These are phyloP conservation scores for Epichloe festucae DNA, from an alignment of 2,329 filamentous ascomycete species.

Conservation along the genomic window DNA sequence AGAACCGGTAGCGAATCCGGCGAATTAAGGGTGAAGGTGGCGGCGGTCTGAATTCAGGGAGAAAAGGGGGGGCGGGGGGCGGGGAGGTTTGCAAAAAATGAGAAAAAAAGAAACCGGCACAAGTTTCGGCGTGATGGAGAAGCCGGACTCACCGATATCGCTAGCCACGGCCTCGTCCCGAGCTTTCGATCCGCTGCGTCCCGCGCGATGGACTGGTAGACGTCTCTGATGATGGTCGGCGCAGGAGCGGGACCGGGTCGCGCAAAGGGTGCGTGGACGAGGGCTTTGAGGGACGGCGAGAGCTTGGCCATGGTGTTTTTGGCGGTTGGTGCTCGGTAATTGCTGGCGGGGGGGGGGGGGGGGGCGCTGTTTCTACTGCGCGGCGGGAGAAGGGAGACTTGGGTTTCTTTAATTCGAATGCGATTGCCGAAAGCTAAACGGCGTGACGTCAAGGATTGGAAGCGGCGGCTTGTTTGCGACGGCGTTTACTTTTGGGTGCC, in stretches of 20 bases:
- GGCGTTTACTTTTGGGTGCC: background rate
- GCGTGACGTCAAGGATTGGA: background rate
- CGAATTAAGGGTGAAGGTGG: slow-evolving; percentile 78
- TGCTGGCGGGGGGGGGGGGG: too few species aligned
- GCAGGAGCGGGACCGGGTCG: slow-evolving; percentile 53
- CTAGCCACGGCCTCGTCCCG: slow-evolving; percentile 51
- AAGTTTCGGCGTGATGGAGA: too few species aligned
- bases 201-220: slow-evolving; percentile 51
- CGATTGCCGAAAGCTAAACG: background rate
- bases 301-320: slow-evolving; percentile 53
- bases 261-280: slow-evolving; percentile 59
- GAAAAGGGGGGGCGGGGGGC: background rate
- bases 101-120: background rate
- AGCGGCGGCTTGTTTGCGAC: background rate
- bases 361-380: background rate
- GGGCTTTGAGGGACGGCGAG: slow-evolving; percentile 54
- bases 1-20: slow-evolving; percentile 59
- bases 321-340: too few species aligned
- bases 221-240: slow-evolving; percentile 45
- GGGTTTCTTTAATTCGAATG: background rate
- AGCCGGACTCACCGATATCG: slow-evolving; percentile 40
- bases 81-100: background rate
- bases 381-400: background rate
- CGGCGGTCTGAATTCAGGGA: slow-evolving; percentile 45
- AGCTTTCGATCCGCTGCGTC: slow-evolving; percentile 51